phyloP scores from a whole-genome alignment of 495 filamentous ascomycete genomes.

The Penicillium nucicola region DNA sequence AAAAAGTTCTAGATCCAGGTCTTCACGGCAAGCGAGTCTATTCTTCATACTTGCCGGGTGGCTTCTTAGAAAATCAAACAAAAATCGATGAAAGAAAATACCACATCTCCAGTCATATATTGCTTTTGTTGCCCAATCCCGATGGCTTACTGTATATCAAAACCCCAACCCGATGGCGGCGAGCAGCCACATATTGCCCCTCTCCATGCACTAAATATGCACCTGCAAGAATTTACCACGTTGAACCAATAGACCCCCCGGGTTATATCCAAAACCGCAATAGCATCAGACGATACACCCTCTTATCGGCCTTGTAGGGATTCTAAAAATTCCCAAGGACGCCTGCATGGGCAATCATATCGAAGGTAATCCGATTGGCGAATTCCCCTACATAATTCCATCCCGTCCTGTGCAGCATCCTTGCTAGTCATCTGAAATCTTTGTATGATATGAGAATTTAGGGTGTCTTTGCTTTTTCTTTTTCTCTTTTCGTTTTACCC shows the following conservation, averaged over 20 bases:
- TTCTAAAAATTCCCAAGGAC: not conserved
- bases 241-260: not conserved
- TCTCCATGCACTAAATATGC: not conserved
- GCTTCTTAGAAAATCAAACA: not conserved
- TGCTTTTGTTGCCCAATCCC: not conserved
- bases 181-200: not conserved
- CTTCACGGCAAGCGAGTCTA: conserved; percentile 7
- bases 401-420: conserved; percentile 18
- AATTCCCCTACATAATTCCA: conserved; percentile 7
- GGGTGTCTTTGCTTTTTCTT: not conserved
- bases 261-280: not conserved
- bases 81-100: too few relatives aligned
- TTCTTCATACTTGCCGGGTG: not conserved
- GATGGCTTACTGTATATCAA: not conserved
- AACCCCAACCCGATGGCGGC: not conserved
- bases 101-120: too few relatives aligned
- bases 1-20: conserved; percentile 31
- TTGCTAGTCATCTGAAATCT: conserved; percentile 1
- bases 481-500: too few relatives aligned
- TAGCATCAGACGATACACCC: conserved; percentile 4
- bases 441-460: not conserved
- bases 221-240: not conserved
- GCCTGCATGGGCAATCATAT: conserved; percentile 4
- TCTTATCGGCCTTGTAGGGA: not conserved
- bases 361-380: conserved; percentile 10